These are phyloP conservation scores for Mesotaenium endlicherianum DNA, from an alignment of 139 green algal species.

Conservation along the genomic window DNA sequence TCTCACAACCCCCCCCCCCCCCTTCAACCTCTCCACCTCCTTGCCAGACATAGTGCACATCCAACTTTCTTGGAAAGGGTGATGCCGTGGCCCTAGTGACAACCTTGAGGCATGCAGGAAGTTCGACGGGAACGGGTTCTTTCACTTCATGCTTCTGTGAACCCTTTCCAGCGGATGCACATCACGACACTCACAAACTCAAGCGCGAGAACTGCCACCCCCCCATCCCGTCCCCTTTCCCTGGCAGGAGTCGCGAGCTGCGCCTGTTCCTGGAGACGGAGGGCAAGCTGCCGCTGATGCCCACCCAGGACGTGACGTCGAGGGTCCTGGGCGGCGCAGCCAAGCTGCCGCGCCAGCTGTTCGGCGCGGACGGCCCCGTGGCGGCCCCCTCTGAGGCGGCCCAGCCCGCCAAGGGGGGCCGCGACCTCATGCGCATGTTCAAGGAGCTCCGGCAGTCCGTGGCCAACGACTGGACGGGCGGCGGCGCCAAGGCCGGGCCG, in stretches of 20 bases:
- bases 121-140: too few species aligned
- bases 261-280: constrained; percentile 77
- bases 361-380: constrained; percentile 52
- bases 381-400: constrained; percentile 24
- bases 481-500: constrained; percentile 7
- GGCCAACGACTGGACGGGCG: constrained; percentile 37
- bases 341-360: constrained; percentile 71
- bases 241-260: constrained; percentile 70
- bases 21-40: background rate
- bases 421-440: constrained; percentile 72
- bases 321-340: constrained; percentile 72
- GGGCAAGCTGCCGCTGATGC: constrained; percentile 61
- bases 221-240: constrained; percentile 62
- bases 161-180: too few species aligned
- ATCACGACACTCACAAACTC: too few species aligned
- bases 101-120: too few species aligned
- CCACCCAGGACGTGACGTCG: constrained; percentile 22
- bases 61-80: too few species aligned
- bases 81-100: too few species aligned
- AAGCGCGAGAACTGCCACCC: too few species aligned
- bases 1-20: background rate
- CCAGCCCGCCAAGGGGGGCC: constrained; percentile 61
- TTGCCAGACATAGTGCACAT: too few species aligned
- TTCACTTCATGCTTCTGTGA: too few species aligned
- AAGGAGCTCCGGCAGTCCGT: constrained; percentile 66